These are phyloP conservation scores for Blumeriella jaapii DNA, from an alignment of 2,329 filamentous ascomycete genomes.

Conservation along the genomic window DNA sequence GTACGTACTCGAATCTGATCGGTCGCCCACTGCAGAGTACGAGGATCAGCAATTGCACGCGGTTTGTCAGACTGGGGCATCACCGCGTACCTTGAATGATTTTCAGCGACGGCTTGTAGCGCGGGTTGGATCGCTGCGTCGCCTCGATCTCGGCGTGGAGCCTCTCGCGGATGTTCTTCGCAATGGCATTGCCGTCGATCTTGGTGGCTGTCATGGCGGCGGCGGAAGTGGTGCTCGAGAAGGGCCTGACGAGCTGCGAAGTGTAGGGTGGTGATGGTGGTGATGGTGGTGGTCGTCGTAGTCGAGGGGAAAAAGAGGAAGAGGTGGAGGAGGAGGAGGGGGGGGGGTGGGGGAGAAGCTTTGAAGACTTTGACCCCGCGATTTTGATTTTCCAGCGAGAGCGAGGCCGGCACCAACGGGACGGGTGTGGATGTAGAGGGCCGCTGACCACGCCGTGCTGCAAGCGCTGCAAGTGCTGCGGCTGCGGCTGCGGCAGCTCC, in stretches of 20 bases:
- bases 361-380: constrained; percentile 20
- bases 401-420: not conserved
- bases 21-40: constrained; percentile 77
- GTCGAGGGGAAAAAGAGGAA: constrained; percentile 4
- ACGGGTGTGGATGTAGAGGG: constrained; percentile 1
- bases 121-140: constrained; percentile 70
- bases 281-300: constrained; percentile 4
- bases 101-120: constrained; percentile 80
- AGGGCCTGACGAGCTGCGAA: too few relatives aligned
- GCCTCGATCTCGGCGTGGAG: constrained; percentile 71
- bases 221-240: constrained; percentile 41
- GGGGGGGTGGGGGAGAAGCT: constrained; percentile 8
- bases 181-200: constrained; percentile 93
- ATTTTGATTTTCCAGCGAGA: constrained; percentile 7
- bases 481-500: too few relatives aligned
- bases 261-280: too few relatives aligned
- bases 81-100: constrained; percentile 93
- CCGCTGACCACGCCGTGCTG: not conserved
- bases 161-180: constrained; percentile 76
- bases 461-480: constrained; percentile 1
- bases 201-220: constrained; percentile 78
- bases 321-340: constrained; percentile 13
- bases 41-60: too few relatives aligned
- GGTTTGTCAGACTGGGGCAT: too few relatives aligned
- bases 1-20: constrained; percentile 76